A percentile compares a stretch with the other conserved stretches of the same genome.
Conservation (phyloP, 768 basidiomycete genomes). For the Mycena indigotica region DNA sequence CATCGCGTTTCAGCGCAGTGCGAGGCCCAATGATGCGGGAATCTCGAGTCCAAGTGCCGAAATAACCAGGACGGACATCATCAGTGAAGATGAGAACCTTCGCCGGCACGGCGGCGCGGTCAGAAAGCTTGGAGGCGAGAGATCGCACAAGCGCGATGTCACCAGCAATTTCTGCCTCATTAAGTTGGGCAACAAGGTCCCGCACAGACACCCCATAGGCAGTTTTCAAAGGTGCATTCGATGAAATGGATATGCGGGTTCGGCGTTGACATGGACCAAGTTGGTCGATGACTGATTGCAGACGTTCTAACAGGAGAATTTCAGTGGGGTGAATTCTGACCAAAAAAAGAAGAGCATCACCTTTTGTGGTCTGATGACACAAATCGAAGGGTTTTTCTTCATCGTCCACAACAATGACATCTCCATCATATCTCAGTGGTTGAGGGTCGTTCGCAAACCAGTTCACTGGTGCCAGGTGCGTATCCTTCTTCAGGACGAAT, state of each 20-base stretch:
- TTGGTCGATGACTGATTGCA: constrained; percentile 38
- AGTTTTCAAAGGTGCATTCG: constrained; percentile 36
- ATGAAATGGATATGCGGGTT: constrained; percentile 12
- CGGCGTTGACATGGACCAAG: constrained; percentile 31
- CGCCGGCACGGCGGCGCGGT: constrained; percentile 64
- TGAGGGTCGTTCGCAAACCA: constrained; percentile 52
- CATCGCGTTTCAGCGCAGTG: constrained; percentile 79
- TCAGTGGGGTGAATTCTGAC: constrained; percentile 5
- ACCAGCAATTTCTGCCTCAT: constrained; percentile 76
- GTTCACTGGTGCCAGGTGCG: constrained; percentile 71
- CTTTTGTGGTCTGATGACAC: constrained; percentile 39
- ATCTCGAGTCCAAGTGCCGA: constrained; percentile 89
- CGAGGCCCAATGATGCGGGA: constrained; percentile 81
- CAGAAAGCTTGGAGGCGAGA: constrained; percentile 60
- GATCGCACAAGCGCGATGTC: constrained; percentile 69
- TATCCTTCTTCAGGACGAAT: constrained; percentile 77
- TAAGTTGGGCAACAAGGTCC: constrained; percentile 61
- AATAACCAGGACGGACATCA: constrained; percentile 89
- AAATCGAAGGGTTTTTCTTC: constrained; percentile 40
- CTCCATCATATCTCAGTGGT: constrained; percentile 30
- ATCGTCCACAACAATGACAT: constrained; percentile 66
- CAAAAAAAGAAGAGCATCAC: constrained; percentile 32
- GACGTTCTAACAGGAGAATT: constrained; percentile 30
- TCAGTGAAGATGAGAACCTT: constrained; percentile 85
- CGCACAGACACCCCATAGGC: constrained; percentile 41